Percentiles rank a stretch among this genome's conserved stretches.
These are phyloP conservation scores for Lactarius trivialis DNA, from an alignment of 768 basidiomycete species.

Conservation along the genomic window DNA sequence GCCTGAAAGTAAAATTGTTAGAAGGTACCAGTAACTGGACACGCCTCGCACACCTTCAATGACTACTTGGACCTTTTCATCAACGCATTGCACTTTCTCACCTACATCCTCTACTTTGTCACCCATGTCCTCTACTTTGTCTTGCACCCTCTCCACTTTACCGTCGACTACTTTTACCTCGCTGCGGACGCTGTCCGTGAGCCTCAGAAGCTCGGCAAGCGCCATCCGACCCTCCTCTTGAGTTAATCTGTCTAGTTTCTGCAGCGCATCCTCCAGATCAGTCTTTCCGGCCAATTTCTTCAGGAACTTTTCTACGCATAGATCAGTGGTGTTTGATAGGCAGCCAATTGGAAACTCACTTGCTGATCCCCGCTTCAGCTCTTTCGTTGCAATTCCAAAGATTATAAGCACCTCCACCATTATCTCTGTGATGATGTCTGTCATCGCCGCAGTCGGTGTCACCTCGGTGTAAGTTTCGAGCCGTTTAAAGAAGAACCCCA, in stretches of 20 bases:
- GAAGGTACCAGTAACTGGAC: no score
- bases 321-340: not conserved
- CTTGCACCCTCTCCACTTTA: not conserved
- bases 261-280: not conserved
- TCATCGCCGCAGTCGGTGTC: not conserved
- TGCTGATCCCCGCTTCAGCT: not conserved
- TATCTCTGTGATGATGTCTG: not conserved
- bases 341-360: not conserved
- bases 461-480: not conserved
- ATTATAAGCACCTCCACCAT: not conserved
- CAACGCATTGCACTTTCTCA: not conserved
- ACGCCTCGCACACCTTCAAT: no score
- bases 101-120: no score
- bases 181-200: not conserved
- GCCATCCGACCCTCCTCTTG: not conserved
- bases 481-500: not conserved
- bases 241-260: not conserved
- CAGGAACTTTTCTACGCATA: not conserved
- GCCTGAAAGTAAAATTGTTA: no score
- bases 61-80: not conserved
- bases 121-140: not conserved
- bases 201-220: not conserved
- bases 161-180: not conserved
- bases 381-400: not conserved
- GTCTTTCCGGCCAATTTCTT: not conserved